Base-by-base conservation (phyloP, 148 eudicot genomes). In the Simmondsia chinensis region DNA sequence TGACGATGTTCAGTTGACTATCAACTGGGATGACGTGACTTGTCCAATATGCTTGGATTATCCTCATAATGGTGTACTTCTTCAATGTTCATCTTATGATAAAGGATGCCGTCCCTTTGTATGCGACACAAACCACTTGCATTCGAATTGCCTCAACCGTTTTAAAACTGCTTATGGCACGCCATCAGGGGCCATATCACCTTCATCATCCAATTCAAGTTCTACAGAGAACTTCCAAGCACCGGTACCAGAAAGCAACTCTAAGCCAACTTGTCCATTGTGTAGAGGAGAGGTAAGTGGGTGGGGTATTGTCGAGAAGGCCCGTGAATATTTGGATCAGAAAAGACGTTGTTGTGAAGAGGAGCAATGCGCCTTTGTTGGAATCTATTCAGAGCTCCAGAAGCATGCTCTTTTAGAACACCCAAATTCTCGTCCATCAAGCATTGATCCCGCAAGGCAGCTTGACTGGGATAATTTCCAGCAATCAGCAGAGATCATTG, bases 391-490 rank as follows among this genome's bases (percentile, higher is more conserved):
- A 58, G 97, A 89, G 64, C 93, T 89, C 46, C 75, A 67, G 59
- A 71, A 76, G 50, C 97, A 89, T 67, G 95, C 93, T 44, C 68
- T 69, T 46, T 44, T 73, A 43, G 75, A 80, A 52, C 97, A 89
- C 41, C 97, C 97, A 54, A 65, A 80, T 58, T 80, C 87, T 4
- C 64, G 75, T n/a, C 97, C 95, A 36, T 80, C 97, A 23, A 84
- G 60, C 63, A 67, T 84, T 38, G 97, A 89, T 62, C 93, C 95
- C 36, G 87, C 82, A 11, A 63, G 93, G 39, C 91, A 78, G 61
- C 79, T 89, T 34, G 97, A 83, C 47, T 84, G 95, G 97, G 95
- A 91, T 19, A 85, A 85, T 48, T 91, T 91, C 55, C 97, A 91
- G 68, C 95, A 85, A 40, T 85, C 97, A 21, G 62, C 88, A 14